Evolutionary conservation across 345 rosid species (phyloP), one percentile per base, ranked within the genome.

Genomic region (Eucalyptus caleyi): DNA sequence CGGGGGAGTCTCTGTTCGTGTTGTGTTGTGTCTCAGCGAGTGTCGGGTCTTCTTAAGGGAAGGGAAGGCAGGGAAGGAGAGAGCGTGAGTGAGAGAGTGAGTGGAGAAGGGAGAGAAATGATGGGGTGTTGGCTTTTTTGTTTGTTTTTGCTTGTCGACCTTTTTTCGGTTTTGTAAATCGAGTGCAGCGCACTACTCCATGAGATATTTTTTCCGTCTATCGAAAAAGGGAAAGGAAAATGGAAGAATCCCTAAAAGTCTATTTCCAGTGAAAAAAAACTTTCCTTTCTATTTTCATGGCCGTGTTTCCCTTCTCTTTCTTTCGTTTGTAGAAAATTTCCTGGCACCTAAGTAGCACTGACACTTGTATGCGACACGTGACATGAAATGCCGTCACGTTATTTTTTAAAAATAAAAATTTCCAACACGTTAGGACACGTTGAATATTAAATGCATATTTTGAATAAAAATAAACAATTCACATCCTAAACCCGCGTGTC

Each of bases 381-480:
- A 53, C 26, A 8, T 2, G 0, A 53, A 2, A 19, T 1, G 2
- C 0, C 2, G 1, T 3, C 10, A 1, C 0, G 11, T 19, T 2
- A 0, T 19, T 53, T 53, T 0, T 53, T 21, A 53, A 53, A 53
- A 21, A 8, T 21, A 53, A 53, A 53, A 4, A 8, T 3, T 53
- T 21, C 1, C 5, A 1, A 21, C 26, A 53, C 11, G 1, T 4
- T 53, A 21, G 0, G 11, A 8, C 1, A 8, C 0, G 2, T 1
- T 53, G 0, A 1, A 8, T 53, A 21, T 53, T 8, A 53, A 53
- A 53, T 21, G 0, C 1, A 21, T 19, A 19, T 21, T 53, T 45
- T 45, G 11, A 45, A 9, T 9, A 53, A 53, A 53, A 53, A 53
- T 8, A 19, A 19, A 2, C 5, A 53, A 53, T 53, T 53, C 26